Conservation (phyloP, 306 rosid genomes). For the Castanea sativa region DNA sequence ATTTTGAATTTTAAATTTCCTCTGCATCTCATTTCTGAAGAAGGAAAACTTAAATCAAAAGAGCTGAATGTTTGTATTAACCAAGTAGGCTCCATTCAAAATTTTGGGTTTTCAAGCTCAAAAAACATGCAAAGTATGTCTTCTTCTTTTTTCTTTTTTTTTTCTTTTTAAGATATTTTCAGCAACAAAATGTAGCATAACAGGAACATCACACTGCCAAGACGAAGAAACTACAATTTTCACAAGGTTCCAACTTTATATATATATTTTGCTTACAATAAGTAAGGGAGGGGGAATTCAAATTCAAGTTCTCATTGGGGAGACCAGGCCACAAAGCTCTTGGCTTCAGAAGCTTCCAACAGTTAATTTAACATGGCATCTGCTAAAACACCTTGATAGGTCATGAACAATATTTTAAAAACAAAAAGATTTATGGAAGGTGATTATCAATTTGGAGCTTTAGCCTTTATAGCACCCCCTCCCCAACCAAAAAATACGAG, state of each 20-base stretch:
- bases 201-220: not conserved
- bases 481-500: not conserved
- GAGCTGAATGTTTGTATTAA: not conserved
- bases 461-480: not conserved
- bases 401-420: not conserved
- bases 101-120: not conserved
- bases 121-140: not conserved
- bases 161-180: not conserved
- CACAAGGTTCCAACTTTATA: not conserved
- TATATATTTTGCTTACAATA: too few species aligned
- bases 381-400: not conserved
- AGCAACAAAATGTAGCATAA: not conserved
- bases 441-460: not conserved
- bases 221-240: not conserved
- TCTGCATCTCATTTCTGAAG: not conserved
- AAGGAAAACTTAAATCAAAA: not conserved
- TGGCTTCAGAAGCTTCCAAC: not conserved
- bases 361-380: not conserved
- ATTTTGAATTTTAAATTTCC: not conserved
- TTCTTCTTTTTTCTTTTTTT: not conserved
- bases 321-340: too few species aligned
- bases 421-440: not conserved
- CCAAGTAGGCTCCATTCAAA: not conserved
- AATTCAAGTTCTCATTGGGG: too few species aligned
- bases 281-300: too few species aligned